Conservation (phyloP, 202 grass and related monocot genomes). For the Miscanthus sacchariflorus region DNA sequence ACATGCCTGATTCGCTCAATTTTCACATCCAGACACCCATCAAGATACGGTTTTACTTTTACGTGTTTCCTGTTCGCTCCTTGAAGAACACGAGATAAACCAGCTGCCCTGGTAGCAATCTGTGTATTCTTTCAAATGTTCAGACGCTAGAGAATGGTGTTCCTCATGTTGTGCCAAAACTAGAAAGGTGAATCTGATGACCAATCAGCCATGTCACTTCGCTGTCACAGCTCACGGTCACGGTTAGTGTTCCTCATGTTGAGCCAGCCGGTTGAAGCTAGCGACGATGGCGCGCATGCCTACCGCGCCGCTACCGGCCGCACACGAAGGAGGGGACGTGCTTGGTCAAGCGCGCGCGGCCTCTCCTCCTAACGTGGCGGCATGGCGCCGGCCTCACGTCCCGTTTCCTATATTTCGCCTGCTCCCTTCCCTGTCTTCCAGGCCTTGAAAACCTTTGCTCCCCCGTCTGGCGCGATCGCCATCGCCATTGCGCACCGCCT, state of each 20-base stretch:
- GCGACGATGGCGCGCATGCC: conserved; percentile 43
- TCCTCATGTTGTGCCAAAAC: background rate
- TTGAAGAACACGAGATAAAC: background rate
- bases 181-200: background rate
- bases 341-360: conserved; percentile 46
- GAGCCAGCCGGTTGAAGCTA: background rate
- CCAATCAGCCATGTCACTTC: too few species aligned
- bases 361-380: conserved; percentile 38
- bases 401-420: conserved; percentile 36
- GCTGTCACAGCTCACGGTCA: conserved; percentile 7
- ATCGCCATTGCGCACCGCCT: background rate
- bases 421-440: background rate
- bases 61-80: background rate
- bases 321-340: conserved; percentile 36
- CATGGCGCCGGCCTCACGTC: conserved; percentile 32
- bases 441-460: background rate
- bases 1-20: background rate
- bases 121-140: background rate
- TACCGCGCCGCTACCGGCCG: background rate
- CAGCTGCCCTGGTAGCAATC: background rate
- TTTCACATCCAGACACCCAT: background rate
- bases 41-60: background rate
- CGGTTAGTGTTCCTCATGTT: conserved; percentile 18
- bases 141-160: background rate
- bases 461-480: background rate